phyloP scores from a whole-genome alignment of 2,329 filamentous ascomycete genomes.

The Chrysoporthe cubensis region DNA sequence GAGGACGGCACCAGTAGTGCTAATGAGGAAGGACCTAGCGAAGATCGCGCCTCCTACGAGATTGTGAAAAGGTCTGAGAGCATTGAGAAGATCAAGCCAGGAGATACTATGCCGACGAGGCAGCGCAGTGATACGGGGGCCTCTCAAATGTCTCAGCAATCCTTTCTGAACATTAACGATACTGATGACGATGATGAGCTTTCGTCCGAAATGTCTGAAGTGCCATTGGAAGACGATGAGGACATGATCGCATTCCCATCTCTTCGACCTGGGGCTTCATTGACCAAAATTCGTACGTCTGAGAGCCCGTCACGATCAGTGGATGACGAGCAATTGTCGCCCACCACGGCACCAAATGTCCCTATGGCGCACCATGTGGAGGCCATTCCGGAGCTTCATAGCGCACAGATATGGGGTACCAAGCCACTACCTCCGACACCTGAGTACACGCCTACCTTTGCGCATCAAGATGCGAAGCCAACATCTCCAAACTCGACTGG shows the following conservation, averaged over 20 bases:
- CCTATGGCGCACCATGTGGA: constrained; percentile 44
- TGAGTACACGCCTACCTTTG: constrained; percentile 50
- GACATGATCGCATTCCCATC: constrained; percentile 35
- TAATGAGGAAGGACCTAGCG: constrained; percentile 31
- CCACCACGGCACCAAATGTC: constrained; percentile 51
- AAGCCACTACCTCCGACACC: constrained; percentile 56
- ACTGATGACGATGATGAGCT: constrained; percentile 57
- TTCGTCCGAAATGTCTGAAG: constrained; percentile 65
- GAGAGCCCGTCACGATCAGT: constrained; percentile 31
- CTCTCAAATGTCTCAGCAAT: constrained; percentile 37
- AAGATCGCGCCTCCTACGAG: constrained; percentile 54
- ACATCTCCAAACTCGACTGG: constrained; percentile 39
- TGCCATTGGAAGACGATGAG: constrained; percentile 44
- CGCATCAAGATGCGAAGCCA: constrained; percentile 41
- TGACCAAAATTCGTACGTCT: constrained; percentile 32
- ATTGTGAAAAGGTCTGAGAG: constrained; percentile 59
- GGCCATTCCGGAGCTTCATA: constrained; percentile 43
- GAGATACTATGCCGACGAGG: constrained; percentile 33
- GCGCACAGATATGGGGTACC: constrained; percentile 47
- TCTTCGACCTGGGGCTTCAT: constrained; percentile 30
- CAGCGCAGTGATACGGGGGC: constrained; percentile 28
- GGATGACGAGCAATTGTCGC: constrained; percentile 43
- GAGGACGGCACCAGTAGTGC: constrained; percentile 35
- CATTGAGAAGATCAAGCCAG: constrained; percentile 48
- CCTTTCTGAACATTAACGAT: constrained; percentile 52